Evolutionary conservation across 306 rosid genomes (phyloP), one percentile per base, ranked within the genome.

Genomic region (Prinsepia uniflora): DNA sequence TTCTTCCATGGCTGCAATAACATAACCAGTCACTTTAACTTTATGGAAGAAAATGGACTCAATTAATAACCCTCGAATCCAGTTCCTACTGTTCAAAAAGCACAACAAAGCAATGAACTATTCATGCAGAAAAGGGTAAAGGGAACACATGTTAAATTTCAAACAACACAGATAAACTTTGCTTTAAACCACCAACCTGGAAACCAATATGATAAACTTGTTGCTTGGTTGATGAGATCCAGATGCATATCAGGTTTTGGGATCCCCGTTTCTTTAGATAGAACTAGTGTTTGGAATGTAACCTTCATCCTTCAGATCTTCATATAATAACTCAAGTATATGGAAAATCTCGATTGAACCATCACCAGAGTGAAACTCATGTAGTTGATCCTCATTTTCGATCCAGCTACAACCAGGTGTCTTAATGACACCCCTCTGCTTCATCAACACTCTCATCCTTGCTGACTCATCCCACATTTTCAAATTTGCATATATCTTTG

Each of bases 321-420:
- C 88, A 10, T 78, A 83, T 39, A 93, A 86, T 66, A 88, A 80
- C 67, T 68, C 67, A 65, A 93, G 80, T 20, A 79, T 46, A 46
- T 57, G 80, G 73, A 79, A 24, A 67, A 84, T 75, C 63, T 78
- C 83, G 2, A 11, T 20, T 47, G 89, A 80, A 53, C 76, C 82
- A 83, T 88, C 97, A 13, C 97, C 90, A 12, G 96, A 87, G 36
- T 64, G 97, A 86, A 93, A 90, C 78, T 93, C 98, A 57, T 84
- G 89, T 76, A 87, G 80, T 70, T 85, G 88, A 67, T 82, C 81
- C 50, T 76, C 84, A 49, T 84, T 72, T 70, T 87, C 97, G 72
- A 93, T 88, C 98, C 98, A 93, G 81, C 98, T 93, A 70, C 96
- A 90, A 68, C 97, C 98, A 74, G 98, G 98, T 78, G 94, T 88